Percentiles rank a stretch among this genome's conserved stretches.
Conservation (phyloP, 768 basidiomycete genomes). For the Boletus tylopilopsis region DNA sequence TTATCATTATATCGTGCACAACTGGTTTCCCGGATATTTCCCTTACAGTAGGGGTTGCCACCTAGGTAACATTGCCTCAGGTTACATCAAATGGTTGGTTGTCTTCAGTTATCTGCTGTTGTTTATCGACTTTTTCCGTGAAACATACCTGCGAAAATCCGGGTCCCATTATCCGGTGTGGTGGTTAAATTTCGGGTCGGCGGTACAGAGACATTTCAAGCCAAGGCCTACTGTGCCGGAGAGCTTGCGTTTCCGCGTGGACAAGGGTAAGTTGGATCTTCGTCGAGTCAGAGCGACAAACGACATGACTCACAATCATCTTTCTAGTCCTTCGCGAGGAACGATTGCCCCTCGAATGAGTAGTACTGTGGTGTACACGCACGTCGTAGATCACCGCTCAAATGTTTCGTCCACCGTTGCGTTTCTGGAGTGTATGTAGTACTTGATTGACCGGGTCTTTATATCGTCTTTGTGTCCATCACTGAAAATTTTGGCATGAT, state of each 20-base stretch:
- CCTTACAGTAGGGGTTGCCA: slow-evolving; percentile 18
- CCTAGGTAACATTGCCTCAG: slow-evolving; percentile 13
- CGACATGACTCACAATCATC: background rate
- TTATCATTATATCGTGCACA: slow-evolving; percentile 18
- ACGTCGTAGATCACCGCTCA: too few species aligned
- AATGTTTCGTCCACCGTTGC: too few species aligned
- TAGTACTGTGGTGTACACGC: background rate
- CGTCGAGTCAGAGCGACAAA: background rate
- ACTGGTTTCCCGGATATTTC: slow-evolving; percentile 14
- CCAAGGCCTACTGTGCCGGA: background rate
- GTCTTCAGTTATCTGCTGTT: slow-evolving; percentile 18
- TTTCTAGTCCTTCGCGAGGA: background rate
- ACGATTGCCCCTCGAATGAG: background rate
- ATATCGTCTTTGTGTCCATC: too few species aligned
- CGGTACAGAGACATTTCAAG: background rate
- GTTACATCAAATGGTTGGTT: too few species aligned
- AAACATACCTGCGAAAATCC: slow-evolving; percentile 13
- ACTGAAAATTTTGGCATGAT: too few species aligned
- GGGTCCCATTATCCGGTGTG: background rate
- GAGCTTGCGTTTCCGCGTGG: slow-evolving; percentile 12
- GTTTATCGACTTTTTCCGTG: slow-evolving; percentile 22
- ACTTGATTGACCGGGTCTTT: too few species aligned
- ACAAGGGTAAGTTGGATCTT: slow-evolving; percentile 2
- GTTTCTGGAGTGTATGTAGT: too few species aligned
- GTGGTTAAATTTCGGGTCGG: background rate